A percentile compares a stretch with the other conserved stretches of the same genome.
These are phyloP conservation scores for Xylaria arbuscula DNA, from an alignment of 2,329 filamentous ascomycete genomes.

Conservation along the genomic window DNA sequence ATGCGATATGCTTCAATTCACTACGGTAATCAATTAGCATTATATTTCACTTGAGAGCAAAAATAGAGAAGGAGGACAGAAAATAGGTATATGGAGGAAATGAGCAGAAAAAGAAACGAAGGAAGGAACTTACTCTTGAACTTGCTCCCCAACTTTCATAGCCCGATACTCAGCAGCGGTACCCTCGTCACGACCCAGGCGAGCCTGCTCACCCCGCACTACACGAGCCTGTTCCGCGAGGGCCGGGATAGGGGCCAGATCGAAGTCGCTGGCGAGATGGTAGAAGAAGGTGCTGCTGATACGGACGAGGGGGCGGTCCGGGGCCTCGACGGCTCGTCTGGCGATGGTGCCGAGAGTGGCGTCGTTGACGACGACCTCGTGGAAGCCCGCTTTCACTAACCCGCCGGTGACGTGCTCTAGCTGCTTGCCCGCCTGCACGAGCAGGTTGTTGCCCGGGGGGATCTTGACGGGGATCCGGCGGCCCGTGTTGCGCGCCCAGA, in stretches of 20 bases:
- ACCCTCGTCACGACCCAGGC: constrained; percentile 65
- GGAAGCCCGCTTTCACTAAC: constrained; percentile 70
- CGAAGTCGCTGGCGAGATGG: constrained; percentile 68
- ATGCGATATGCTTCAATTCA: constrained; percentile 65
- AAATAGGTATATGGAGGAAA: background rate
- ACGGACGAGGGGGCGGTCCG: constrained; percentile 64
- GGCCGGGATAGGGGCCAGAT: constrained; percentile 62
- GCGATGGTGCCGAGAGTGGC: constrained; percentile 61
- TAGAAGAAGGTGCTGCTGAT: constrained; percentile 72
- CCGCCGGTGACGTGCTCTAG: constrained; percentile 71
- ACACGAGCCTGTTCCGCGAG: constrained; percentile 58
- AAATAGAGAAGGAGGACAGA: constrained; percentile 7
- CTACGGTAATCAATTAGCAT: constrained; percentile 45
- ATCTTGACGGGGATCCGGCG: constrained; percentile 68
- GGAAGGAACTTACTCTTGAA: constrained; percentile 60
- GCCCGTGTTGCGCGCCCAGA: constrained; percentile 73
- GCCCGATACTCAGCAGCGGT: constrained; percentile 59
- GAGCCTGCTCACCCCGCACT: constrained; percentile 60
- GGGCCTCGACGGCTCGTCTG: constrained; percentile 54
- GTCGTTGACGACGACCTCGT: constrained; percentile 70
- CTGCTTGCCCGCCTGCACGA: constrained; percentile 72
- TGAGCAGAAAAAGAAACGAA: constrained; percentile 8
- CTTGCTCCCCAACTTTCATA: constrained; percentile 70
- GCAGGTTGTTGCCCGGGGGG: constrained; percentile 66
- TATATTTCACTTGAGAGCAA: background rate